Evolutionary conservation across 495 filamentous ascomycete genomes (phyloP), one percentile per base, ranked within the genome.

Genomic region (Aspergillus wentii): DNA sequence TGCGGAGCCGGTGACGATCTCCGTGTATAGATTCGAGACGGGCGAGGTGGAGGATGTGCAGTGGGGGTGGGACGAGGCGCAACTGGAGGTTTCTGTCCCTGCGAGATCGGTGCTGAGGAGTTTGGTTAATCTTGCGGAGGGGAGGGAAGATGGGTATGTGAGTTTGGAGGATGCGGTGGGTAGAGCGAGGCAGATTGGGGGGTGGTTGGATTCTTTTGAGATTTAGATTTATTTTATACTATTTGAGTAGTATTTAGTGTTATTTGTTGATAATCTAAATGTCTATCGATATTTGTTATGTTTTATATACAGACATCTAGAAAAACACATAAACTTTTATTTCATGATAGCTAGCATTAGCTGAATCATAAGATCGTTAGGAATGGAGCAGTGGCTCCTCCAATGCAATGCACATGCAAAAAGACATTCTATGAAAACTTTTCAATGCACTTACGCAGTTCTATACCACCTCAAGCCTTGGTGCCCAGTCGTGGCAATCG

Each of bases 401-500:
- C 29, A 21, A 20, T 18, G n/a, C 8, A 20, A 27, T 10, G 4
- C 16, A 1, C 22, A 20, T 6, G 17, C 14, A 14, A 13, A 31
- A 8, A 15, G n/a, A n/a, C n/a, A n/a, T n/a, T n/a, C n/a, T n/a
- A n/a, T n/a, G n/a, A n/a, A n/a, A n/a, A n/a, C n/a, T n/a, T n/a
- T n/a, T n/a, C n/a, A n/a, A n/a, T n/a, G n/a, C n/a, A n/a, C n/a
- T n/a, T n/a, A n/a, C n/a, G n/a, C n/a, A n/a, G n/a, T n/a, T n/a
- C n/a, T n/a, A n/a, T n/a, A n/a, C n/a, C n/a, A n/a, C n/a, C n/a
- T 41, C 43, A 56, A 15, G 37, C 30, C 40, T 68, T 71, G 33
- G 44, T 62, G 4, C 70, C 74, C 40, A 83, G 43, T 31, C 70
- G 64, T 10, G 79, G 79, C 38, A 83, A 44, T 41, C 56, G 73